Evolutionary conservation across 768 basidiomycete species (phyloP).

Genomic region (Royoungia palumana): DNA sequence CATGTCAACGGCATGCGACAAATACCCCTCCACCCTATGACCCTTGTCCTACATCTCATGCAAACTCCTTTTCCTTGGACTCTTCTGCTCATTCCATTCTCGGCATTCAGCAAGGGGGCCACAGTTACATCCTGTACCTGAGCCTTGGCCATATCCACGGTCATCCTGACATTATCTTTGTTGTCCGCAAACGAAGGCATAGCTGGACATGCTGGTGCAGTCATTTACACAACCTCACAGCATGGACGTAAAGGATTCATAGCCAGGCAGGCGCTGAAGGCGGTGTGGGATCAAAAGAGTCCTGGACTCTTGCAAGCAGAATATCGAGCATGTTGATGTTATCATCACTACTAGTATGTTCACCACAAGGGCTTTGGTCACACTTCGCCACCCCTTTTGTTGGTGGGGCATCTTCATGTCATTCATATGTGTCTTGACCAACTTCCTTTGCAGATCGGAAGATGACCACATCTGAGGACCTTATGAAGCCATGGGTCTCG

Average conservation of each 20-base stretch:
- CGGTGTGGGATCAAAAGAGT: slow-evolving; percentile 78
- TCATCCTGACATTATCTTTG: slow-evolving; percentile 65
- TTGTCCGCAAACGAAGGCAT: slow-evolving; percentile 51
- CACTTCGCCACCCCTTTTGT: slow-evolving; percentile 15
- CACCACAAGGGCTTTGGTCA: not conserved
- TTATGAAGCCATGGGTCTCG: slow-evolving; percentile 62
- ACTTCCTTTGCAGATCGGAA: slow-evolving; percentile 13
- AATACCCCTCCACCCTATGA: slow-evolving; percentile 6
- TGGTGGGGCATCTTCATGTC: not conserved
- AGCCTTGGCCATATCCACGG: too few relatives aligned
- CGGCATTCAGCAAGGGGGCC: slow-evolving; percentile 19
- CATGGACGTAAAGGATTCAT: slow-evolving; percentile 75
- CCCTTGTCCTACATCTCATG: slow-evolving; percentile 6
- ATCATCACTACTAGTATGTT: not conserved
- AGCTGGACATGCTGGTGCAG: slow-evolving; percentile 88
- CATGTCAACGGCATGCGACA: slow-evolving; percentile 10
- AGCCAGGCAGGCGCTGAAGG: slow-evolving; percentile 46
- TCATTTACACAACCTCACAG: slow-evolving; percentile 84
- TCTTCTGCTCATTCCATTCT: slow-evolving; percentile 53
- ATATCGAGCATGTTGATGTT: slow-evolving; percentile 57
- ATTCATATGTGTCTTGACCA: slow-evolving; percentile 2
- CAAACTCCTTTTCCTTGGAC: slow-evolving; percentile 59
- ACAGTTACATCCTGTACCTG: too few relatives aligned
- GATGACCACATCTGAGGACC: slow-evolving; percentile 63
- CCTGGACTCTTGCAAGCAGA: slow-evolving; percentile 58